Evolutionary conservation across 2,329 filamentous ascomycete genomes (phyloP).

Genomic region (Diaporthe ampelina): DNA sequence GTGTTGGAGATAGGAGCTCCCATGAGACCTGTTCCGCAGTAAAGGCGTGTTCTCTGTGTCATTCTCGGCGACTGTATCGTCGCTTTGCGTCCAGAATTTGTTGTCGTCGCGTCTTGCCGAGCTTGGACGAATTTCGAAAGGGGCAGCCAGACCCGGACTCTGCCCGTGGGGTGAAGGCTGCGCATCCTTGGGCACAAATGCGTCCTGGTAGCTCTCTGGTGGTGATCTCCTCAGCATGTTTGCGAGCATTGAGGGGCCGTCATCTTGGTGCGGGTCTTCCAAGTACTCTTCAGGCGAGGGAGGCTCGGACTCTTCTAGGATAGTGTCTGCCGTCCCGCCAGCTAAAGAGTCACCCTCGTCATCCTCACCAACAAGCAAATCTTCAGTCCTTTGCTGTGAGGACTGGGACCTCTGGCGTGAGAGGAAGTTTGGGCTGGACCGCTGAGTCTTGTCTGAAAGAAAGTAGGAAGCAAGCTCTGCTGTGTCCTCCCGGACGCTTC

Average conservation of each 20-base stretch:
- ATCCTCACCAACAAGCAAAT: conserved; percentile 17
- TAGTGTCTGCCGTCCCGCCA: conserved; percentile 61
- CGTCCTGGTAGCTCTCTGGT: conserved; percentile 52
- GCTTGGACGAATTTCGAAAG: conserved; percentile 39
- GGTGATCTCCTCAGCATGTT: conserved; percentile 66
- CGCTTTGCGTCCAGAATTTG: conserved; percentile 5
- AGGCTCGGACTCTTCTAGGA: conserved; percentile 73
- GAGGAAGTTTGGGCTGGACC: conserved; percentile 62
- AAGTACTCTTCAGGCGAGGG: conserved; percentile 59
- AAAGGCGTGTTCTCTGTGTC: conserved; percentile 63
- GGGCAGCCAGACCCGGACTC: conserved; percentile 26
- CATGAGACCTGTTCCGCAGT: conserved; percentile 53
- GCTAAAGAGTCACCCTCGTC: conserved; percentile 49
- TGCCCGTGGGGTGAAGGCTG: conserved; percentile 33
- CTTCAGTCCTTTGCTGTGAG: conserved; percentile 44
- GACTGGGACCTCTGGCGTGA: conserved; percentile 54
- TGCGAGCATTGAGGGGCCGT: conserved; percentile 61
- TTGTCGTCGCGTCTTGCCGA: conserved; percentile 40
- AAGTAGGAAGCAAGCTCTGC: conserved; percentile 88
- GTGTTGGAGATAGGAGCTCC: conserved; percentile 45
- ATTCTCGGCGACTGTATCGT: conserved; percentile 21
- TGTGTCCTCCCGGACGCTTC: conserved; percentile 86
- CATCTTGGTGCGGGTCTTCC: conserved; percentile 47
- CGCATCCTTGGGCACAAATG: neutral
- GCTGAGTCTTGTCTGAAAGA: conserved; percentile 72